These are phyloP conservation scores for Combretum micranthum DNA, from an alignment of 345 rosid species.

Conservation along the genomic window DNA sequence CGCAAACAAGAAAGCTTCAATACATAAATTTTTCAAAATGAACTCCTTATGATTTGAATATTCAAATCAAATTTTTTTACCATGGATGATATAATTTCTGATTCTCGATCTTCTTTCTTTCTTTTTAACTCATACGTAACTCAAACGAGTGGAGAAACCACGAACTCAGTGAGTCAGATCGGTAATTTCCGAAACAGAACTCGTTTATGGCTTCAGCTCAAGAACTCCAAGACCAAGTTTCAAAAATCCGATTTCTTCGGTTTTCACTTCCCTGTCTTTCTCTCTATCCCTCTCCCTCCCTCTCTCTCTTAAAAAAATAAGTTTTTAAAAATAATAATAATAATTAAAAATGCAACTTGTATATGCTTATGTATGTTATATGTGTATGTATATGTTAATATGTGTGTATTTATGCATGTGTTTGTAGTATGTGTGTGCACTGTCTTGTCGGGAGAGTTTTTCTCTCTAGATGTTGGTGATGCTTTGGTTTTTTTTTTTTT, in stretches of 20 bases:
- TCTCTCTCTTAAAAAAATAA: no score
- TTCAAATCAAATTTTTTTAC: slow-evolving; percentile 15
- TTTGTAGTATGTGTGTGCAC: no score
- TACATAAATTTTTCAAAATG: not conserved
- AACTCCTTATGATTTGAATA: not conserved
- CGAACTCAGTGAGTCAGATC: slow-evolving; percentile 21
- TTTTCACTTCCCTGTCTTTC: not conserved
- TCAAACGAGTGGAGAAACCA: not conserved
- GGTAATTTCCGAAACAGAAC: slow-evolving; percentile 7
- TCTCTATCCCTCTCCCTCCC: not conserved
- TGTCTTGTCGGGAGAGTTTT: no score
- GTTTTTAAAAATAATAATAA: no score
- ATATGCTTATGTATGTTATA: no score
- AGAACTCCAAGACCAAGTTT: not conserved
- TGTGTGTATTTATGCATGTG: no score
- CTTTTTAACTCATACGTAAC: slow-evolving; percentile 25
- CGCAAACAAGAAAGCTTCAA: not conserved
- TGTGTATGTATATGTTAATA: no score
- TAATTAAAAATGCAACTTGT: no score
- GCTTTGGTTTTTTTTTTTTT: no score
- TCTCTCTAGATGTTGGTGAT: no score
- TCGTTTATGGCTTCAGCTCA: no score
- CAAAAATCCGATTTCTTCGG: slow-evolving; percentile 8
- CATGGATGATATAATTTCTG: slow-evolving; percentile 17
- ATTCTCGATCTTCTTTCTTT: slow-evolving; percentile 8